Percentiles rank a stretch among this genome's conserved stretches.
Evolutionary conservation across 1,284 basidiomycete genomes (phyloP).

Genomic region (Moesziomyces sp.): DNA sequence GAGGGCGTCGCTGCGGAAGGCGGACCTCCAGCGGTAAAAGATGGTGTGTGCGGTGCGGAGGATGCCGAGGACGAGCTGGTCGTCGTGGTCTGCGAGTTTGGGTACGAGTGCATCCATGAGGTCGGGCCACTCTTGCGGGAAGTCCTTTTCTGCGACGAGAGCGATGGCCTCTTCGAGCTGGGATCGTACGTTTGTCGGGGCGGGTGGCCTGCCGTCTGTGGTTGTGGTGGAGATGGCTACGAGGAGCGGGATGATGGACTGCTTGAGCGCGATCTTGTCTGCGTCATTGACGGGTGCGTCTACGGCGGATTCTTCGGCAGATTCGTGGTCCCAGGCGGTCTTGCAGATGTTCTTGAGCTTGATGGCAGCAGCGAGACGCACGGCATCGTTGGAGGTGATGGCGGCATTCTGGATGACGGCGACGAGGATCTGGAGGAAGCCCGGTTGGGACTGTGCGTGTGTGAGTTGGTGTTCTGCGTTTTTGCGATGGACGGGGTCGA

Average conservation of each 20-base stretch:
- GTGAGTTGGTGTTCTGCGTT: conserved; percentile 58
- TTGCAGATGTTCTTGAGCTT: conserved; percentile 66
- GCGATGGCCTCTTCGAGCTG: conserved; percentile 64
- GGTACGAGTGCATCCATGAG: conserved; percentile 69
- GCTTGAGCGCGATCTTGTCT: conserved; percentile 78
- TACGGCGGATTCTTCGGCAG: conserved; percentile 38
- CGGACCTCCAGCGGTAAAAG: conserved; percentile 90
- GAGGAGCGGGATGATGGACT: conserved; percentile 83
- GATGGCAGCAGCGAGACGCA: conserved; percentile 65
- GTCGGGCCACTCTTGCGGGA: conserved; percentile 59
- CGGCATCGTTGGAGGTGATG: conserved; percentile 39
- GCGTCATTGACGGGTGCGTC: conserved; percentile 11
- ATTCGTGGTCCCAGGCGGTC: conserved; percentile 59
- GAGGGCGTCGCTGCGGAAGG: conserved; percentile 85
- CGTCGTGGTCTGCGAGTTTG: conserved; percentile 80
- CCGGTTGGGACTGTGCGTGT: conserved; percentile 54
- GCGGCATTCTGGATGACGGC: conserved; percentile 52
- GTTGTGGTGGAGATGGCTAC: conserved; percentile 72
- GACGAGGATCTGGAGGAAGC: conserved; percentile 60
- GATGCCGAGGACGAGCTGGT: conserved; percentile 86
- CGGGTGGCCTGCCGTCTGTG: conserved; percentile 34
- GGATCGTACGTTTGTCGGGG: conserved; percentile 53
- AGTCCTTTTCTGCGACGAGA: conserved; percentile 61
- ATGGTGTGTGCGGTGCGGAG: conserved; percentile 95
- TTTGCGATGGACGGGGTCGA: conserved; percentile 54